Conservation (phyloP, 352 stramenopile genomes). For the Globisporangium emineosum region DNA sequence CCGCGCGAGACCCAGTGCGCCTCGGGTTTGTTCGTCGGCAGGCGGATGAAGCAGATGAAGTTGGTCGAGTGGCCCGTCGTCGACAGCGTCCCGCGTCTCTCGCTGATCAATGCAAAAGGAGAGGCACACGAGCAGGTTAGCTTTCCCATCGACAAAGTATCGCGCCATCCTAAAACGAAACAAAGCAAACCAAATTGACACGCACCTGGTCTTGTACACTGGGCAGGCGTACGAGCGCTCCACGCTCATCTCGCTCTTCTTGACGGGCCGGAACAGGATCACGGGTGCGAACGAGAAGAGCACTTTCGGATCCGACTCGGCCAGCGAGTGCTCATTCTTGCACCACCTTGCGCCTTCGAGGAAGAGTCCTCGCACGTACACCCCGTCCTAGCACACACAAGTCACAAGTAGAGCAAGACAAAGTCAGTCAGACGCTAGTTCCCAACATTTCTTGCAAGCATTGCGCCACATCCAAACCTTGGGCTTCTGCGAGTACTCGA, state of each 20-base stretch:
- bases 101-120: slow-evolving; percentile 30
- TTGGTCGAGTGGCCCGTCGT: slow-evolving; percentile 95
- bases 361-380: slow-evolving; percentile 87
- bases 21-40: slow-evolving; percentile 77
- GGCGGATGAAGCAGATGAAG: slow-evolving; percentile 92
- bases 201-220: slow-evolving; percentile 92
- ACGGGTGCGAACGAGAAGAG: slow-evolving; percentile 83
- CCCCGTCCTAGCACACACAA: slow-evolving; percentile 52
- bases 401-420: not conserved
- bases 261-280: slow-evolving; percentile 80
- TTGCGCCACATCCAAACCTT: slow-evolving; percentile 29
- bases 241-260: slow-evolving; percentile 74
- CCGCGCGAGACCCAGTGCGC: slow-evolving; percentile 92
- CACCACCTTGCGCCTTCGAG: slow-evolving; percentile 89
- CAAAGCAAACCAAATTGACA: not conserved
- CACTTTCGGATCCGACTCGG: slow-evolving; percentile 86
- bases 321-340: slow-evolving; percentile 60
- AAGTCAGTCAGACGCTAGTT: not conserved
- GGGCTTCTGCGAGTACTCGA: slow-evolving; percentile 68
- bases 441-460: not conserved
- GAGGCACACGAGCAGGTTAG: not conserved
- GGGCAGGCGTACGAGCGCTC: slow-evolving; percentile 85
- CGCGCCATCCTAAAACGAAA: not conserved
- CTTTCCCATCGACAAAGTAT: not conserved
- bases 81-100: slow-evolving; percentile 86